These are phyloP conservation scores for Monilinia fructicola DNA, from an alignment of 2,329 filamentous ascomycete genomes.

Conservation along the genomic window DNA sequence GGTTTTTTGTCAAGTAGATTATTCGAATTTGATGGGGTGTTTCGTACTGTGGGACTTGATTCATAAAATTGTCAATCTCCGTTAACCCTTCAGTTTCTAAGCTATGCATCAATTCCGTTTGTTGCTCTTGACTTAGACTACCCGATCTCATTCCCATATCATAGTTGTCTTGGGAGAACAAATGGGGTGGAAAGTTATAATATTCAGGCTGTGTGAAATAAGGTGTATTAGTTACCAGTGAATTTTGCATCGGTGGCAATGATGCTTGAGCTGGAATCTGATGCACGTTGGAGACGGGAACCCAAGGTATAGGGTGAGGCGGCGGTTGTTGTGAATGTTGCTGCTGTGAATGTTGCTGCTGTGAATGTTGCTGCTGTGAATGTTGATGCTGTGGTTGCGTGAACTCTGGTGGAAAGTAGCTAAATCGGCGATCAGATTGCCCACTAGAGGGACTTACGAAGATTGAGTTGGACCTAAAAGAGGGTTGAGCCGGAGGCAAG, in stretches of 20 bases:
- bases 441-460: conserved; percentile 59
- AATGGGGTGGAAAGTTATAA: conserved; percentile 36
- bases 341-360: conserved; percentile 34
- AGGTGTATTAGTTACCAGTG: conserved; percentile 32
- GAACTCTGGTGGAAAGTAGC: conserved; percentile 62
- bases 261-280: conserved; percentile 26
- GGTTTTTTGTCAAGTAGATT: conserved; percentile 27
- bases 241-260: conserved; percentile 26
- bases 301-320: conserved; percentile 37
- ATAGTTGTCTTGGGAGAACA: conserved; percentile 46
- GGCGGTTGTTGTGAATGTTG: conserved; percentile 32
- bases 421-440: conserved; percentile 57
- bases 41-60: conserved; percentile 36
- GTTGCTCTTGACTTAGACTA: conserved; percentile 75
- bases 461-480: conserved; percentile 67
- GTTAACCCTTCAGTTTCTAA: conserved; percentile 68
- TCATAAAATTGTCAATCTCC: conserved; percentile 62
- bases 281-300: conserved; percentile 27
- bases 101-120: conserved; percentile 77
- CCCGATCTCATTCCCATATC: conserved; percentile 56
- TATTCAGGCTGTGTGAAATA: conserved; percentile 39
- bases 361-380: conserved; percentile 25
- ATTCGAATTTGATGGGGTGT: conserved; percentile 34
- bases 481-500: conserved; percentile 41
- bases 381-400: conserved; percentile 37